Evolutionary conservation across 2,329 filamentous ascomycete genomes (phyloP), one percentile per base, ranked within the genome.

Genomic region (Talaromyces sp.): DNA sequence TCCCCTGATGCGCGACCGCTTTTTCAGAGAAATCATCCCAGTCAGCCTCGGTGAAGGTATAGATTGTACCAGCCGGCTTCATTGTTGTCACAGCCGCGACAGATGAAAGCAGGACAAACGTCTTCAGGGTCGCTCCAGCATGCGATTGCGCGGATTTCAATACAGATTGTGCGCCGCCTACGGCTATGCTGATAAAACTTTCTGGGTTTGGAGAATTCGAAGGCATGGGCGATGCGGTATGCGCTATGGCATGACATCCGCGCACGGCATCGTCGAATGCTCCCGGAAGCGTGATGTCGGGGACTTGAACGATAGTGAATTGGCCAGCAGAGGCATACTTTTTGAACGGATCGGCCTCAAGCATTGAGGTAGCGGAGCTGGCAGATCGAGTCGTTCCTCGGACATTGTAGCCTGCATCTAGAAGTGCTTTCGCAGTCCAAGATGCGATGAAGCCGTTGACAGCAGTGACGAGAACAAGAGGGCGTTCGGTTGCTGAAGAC

Each of bases 391-490:
- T 52, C 7, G 48, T 52, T 36, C 48, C 48, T 9, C 48, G 48
- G 31, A 52, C 48, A 39, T 52, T 52, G 33, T 52, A 52, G 21
- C 48, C 48, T 11, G 48, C 48, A 9, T 52, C 48, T 10, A 52
- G 33, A 11, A 52, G 36, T 37, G 31, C 31, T 52, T 52, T 52
- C 3, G 48, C 48, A 10, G 48, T 52, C 48, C 48, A 52, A 21
- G 48, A 52, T 35, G 48, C 33, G 48, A 52, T 52, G 21, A 36
- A 52, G 48, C 48, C 48, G 21, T 52, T 52, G 33, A 37, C 48
- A 19, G 48, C 48, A 4, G 31, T 52, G 5, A 52, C 48, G 13
- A 52, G 48, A 8, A 52, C 33, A 22, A 52, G 21, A 5, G 48
- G 33, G 5, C 8, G 17, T 15, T 52, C 48, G 5, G 8, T 37